These are phyloP conservation scores for Seiridium cupressi DNA, from an alignment of 2,329 filamentous ascomycete genomes.

Conservation along the genomic window DNA sequence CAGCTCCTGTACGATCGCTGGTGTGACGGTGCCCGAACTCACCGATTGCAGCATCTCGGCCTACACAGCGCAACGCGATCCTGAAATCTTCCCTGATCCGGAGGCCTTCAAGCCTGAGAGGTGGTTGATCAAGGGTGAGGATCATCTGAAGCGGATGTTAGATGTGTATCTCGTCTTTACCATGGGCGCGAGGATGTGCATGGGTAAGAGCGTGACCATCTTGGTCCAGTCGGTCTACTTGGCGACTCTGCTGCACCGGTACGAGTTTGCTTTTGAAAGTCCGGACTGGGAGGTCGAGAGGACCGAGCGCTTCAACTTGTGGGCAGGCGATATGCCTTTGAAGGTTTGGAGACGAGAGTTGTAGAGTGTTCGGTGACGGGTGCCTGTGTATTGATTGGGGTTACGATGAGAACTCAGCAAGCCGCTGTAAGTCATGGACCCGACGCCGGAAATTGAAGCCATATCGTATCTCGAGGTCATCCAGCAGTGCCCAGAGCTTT, in stretches of 20 bases:
- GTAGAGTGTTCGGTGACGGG: not conserved
- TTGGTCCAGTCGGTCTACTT: constrained; percentile 6
- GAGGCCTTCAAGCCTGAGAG: constrained; percentile 6
- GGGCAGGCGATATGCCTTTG: constrained; percentile 1
- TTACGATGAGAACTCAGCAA: not conserved
- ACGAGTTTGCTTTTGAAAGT: constrained; percentile 1
- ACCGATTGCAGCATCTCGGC: constrained; percentile 7
- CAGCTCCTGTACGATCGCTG: not conserved
- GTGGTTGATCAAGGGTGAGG: constrained; percentile 7
- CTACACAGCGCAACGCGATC: constrained; percentile 9
- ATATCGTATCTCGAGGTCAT: constrained; percentile 3
- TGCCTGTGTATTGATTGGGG: not conserved
- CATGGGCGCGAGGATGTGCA: constrained; percentile 3
- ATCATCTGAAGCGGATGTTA: not conserved
- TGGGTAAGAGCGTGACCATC: constrained; percentile 8
- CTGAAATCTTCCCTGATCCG: constrained; percentile 5
- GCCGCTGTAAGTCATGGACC: constrained; percentile 6
- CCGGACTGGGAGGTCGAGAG: constrained; percentile 7
- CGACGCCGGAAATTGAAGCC: constrained; percentile 6
- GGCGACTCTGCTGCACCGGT: constrained; percentile 3
- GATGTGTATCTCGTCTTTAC: constrained; percentile 5
- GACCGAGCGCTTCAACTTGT: constrained; percentile 6
- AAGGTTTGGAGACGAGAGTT: not conserved
- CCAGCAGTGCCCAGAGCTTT: constrained; percentile 5
- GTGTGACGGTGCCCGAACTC: not conserved